phyloP scores from a whole-genome alignment of 441 rosid genomes.

The Heliophila coronopifolia region DNA sequence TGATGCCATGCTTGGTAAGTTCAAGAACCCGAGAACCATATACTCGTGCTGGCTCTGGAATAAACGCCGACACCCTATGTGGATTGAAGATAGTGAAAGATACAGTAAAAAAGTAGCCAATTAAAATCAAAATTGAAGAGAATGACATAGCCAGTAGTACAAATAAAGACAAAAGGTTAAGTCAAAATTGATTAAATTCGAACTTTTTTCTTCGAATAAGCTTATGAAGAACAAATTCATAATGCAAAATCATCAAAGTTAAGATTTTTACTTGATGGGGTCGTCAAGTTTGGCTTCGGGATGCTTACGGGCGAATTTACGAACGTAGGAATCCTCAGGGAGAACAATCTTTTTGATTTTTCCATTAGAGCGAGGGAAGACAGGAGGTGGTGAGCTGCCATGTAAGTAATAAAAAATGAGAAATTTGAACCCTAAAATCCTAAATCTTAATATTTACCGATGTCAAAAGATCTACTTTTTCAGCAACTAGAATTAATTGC shows the following conservation, averaged over 20 bases:
- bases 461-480: too few species aligned
- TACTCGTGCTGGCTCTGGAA: conserved; percentile 64
- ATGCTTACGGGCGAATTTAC: conserved; percentile 52
- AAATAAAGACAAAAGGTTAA: conserved; percentile 4
- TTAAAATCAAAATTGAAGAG: not conserved
- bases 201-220: not conserved
- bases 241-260: not conserved
- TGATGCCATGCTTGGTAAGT: conserved; percentile 66
- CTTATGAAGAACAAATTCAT: not conserved
- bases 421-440: too few species aligned
- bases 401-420: too few species aligned
- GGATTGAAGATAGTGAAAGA: conserved; percentile 14
- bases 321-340: conserved; percentile 69
- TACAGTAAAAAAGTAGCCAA: too few species aligned
- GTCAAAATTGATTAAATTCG: not conserved
- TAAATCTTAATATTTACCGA: too few species aligned
- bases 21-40: conserved; percentile 61
- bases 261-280: conserved; percentile 50
- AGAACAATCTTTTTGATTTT: conserved; percentile 58
- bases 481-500: too few species aligned
- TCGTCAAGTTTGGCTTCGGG: conserved; percentile 49
- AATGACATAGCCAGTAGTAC: not conserved
- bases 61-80: conserved; percentile 46
- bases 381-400: conserved; percentile 73
- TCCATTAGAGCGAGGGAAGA: conserved; percentile 58